A percentile compares a stretch with the other conserved stretches of the same genome.
Conservation (phyloP, 768 basidiomycete species). For the Naganishia onofrii region DNA sequence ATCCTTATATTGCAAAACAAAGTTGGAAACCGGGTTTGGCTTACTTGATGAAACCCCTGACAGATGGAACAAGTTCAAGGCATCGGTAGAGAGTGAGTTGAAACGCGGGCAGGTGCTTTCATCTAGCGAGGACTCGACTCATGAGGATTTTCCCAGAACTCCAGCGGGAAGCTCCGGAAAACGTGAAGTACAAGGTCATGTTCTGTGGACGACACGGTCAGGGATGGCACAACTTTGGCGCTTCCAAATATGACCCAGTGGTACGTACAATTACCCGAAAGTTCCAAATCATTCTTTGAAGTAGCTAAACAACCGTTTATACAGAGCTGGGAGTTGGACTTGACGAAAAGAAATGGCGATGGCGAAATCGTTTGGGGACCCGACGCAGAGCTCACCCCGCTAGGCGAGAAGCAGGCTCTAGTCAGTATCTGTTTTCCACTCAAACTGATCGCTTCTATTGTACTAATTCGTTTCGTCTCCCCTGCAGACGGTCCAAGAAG, state of each 20-base stretch:
- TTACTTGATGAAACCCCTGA: constrained; percentile 21
- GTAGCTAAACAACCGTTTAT: background rate
- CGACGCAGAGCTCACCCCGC: constrained; percentile 46
- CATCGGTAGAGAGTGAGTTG: constrained; percentile 5
- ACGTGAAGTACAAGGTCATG: constrained; percentile 47
- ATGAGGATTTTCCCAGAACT: constrained; percentile 5
- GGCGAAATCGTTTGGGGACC: constrained; percentile 49
- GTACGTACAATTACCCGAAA: constrained; percentile 33
- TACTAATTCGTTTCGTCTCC: background rate
- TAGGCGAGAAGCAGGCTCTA: constrained; percentile 44
- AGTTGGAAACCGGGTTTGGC: constrained; percentile 18
- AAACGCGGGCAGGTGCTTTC: background rate
- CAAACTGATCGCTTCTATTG: background rate
- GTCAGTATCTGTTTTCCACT: constrained; percentile 33
- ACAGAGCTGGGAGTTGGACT: constrained; percentile 48
- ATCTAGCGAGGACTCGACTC: background rate
- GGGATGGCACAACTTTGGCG: constrained; percentile 48
- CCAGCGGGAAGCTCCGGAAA: constrained; percentile 35
- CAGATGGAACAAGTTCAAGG: constrained; percentile 22
- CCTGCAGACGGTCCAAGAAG: constrained; percentile 23
- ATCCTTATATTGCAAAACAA: background rate
- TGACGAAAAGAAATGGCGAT: constrained; percentile 41
- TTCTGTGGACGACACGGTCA: constrained; percentile 50
- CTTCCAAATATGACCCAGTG: constrained; percentile 42
- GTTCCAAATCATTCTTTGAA: too few relatives aligned